Percentiles rank a stretch among this genome's conserved stretches.
phyloP scores from a whole-genome alignment of 1,284 basidiomycete genomes.

The Cutaneotrichosporon daszewskae region DNA sequence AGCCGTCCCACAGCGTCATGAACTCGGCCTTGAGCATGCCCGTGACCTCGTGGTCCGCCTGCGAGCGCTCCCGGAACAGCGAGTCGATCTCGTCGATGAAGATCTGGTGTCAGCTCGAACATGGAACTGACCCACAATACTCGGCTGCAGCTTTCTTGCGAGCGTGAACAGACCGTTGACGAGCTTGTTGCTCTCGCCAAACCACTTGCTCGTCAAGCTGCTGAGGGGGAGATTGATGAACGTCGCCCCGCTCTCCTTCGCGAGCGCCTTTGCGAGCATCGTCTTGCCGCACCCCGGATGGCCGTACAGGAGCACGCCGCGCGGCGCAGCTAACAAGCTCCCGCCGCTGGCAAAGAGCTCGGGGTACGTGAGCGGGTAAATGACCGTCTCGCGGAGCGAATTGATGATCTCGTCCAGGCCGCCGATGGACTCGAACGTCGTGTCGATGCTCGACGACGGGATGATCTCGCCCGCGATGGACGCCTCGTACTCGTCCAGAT shows the following conservation, averaged over 20 bases:
- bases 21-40: constrained; percentile 99
- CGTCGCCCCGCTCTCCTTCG: constrained; percentile 92
- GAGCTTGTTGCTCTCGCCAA: constrained; percentile 96
- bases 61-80: constrained; percentile 77
- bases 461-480: constrained; percentile 54
- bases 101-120: constrained; percentile 46
- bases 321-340: constrained; percentile 54
- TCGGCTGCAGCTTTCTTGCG: constrained; percentile 67
- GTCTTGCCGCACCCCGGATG: constrained; percentile 93
- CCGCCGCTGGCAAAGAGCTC: constrained; percentile 74
- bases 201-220: constrained; percentile 79
- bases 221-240: constrained; percentile 82
- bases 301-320: constrained; percentile 73
- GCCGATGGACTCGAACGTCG: constrained; percentile 60
- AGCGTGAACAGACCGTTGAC: constrained; percentile 77
- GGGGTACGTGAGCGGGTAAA: constrained; percentile 91
- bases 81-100: constrained; percentile 83
- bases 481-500: constrained; percentile 53
- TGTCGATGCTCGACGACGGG: constrained; percentile 50
- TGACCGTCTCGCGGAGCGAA: constrained; percentile 88
- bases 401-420: constrained; percentile 89
- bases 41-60: constrained; percentile 93
- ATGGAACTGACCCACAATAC: constrained; percentile 51
- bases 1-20: constrained; percentile 99
- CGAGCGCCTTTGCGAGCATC: constrained; percentile 90